Evolutionary conservation across 768 basidiomycete genomes (phyloP).

Genomic region (Fistulinella prunicolor): DNA sequence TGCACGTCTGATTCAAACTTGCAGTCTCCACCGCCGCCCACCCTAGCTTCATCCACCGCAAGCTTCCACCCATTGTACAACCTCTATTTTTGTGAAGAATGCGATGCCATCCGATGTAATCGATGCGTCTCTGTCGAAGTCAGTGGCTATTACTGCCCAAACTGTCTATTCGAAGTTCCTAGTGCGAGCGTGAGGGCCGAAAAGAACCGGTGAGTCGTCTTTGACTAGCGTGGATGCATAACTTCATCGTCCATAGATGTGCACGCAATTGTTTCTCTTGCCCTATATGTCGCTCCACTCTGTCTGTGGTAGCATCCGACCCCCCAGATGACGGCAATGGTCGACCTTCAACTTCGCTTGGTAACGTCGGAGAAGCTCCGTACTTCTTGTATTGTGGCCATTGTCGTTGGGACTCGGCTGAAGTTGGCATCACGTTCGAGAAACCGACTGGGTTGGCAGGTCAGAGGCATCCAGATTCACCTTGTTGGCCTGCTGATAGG

Average conservation of each 20-base stretch:
- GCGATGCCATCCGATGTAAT: slow-evolving; percentile 92
- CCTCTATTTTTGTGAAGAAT: slow-evolving; percentile 98
- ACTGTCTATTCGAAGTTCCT: slow-evolving; percentile 97
- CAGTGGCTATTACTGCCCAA: slow-evolving; percentile 96
- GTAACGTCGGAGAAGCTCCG: slow-evolving; percentile 75
- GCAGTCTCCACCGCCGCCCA: slow-evolving; percentile 62
- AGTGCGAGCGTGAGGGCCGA: slow-evolving; percentile 97
- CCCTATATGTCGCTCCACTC: slow-evolving; percentile 86
- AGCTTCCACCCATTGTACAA: slow-evolving; percentile 81
- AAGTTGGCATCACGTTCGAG: slow-evolving; percentile 90
- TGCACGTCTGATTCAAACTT: slow-evolving; percentile 54
- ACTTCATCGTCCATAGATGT: slow-evolving; percentile 56
- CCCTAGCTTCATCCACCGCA: slow-evolving; percentile 71
- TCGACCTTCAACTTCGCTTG: slow-evolving; percentile 50
- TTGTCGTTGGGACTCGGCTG: slow-evolving; percentile 93
- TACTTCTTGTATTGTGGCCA: slow-evolving; percentile 90
- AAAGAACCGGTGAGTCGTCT: slow-evolving; percentile 75
- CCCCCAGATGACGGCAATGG: slow-evolving; percentile 60
- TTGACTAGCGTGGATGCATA: neutral
- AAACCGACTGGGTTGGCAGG: slow-evolving; percentile 95
- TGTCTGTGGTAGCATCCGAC: slow-evolving; percentile 90
- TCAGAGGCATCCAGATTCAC: slow-evolving; percentile 43
- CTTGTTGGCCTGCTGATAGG: slow-evolving; percentile 3
- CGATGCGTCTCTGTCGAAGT: slow-evolving; percentile 91
- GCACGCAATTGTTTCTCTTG: slow-evolving; percentile 98